Base-by-base conservation (phyloP, 768 basidiomycete species). In the Collybiopsis confluens region DNA sequence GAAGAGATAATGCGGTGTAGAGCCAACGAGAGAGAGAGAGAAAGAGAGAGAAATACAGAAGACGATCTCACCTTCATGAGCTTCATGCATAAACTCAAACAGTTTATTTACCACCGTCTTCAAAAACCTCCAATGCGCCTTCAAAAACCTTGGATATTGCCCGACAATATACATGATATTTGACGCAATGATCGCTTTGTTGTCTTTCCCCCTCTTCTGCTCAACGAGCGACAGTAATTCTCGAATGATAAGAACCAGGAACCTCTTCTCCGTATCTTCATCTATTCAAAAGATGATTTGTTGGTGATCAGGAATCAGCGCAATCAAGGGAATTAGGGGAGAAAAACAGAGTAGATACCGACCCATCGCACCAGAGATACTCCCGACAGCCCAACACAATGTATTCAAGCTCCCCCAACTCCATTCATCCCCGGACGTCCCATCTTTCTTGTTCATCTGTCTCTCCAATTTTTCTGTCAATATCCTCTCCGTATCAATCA, bases 71-170 rank as follows among this genome's bases (percentile, higher is more conserved):
- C 85, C 87, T 70, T 90, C 88, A 61, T 90, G 87, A 2, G 85
- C 87, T 69, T 90, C 87, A 64, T 90, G 88, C 86, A 89, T 89
- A 66, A 90, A 90, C 65, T 90, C 88, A 64, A 90, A 90, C 8
- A 90, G 72, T 68, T 90, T 90, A 70, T 89, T 90, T 63, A 90
- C 88, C 42, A 90, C 88, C 3, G 88, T 89, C 77, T 90, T 90
- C 63, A 90, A 70, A 76, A 90, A 90, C 72, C 89, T 89, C 88
- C 88, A 90, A 67, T 90, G 88, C 21, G 88, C 88, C 65, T 88
- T 88, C 62, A 90, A 76, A 76, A 90, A 90, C 30, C 88, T 79
- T 41, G 88, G 88, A 61, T 90, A 90, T 65, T 90, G 88, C 27
- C 88, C 88, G 58, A 90, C 88, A 60, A 89, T 90, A 67, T 90